Percentiles rank a stretch among this genome's conserved stretches.
These are phyloP conservation scores for Ochromonas danica DNA, from an alignment of 108 stramenopile species.

Conservation along the genomic window DNA sequence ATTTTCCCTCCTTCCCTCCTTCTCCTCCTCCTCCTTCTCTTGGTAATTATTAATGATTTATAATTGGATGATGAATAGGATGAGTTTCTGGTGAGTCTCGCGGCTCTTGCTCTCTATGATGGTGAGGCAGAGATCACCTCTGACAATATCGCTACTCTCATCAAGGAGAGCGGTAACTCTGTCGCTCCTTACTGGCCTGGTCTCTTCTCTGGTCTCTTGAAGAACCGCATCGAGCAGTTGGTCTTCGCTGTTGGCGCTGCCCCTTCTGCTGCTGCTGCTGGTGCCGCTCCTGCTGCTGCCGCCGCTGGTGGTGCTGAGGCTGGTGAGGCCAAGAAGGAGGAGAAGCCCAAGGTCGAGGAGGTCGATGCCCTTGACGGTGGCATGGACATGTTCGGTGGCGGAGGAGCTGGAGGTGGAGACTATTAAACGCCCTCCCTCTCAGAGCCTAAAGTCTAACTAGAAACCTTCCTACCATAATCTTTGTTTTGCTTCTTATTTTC, in stretches of 20 bases:
- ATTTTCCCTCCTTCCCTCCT: too few species aligned
- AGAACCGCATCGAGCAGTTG: background rate
- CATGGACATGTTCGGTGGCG: slow-evolving; percentile 36
- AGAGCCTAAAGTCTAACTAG: background rate
- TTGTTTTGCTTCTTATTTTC: too few species aligned
- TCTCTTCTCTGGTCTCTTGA: slow-evolving; percentile 7
- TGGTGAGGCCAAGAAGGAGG: background rate
- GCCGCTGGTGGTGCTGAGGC: background rate
- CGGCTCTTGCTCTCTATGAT: slow-evolving; percentile 22
- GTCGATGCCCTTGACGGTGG: slow-evolving; percentile 36
- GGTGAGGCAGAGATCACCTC: slow-evolving; percentile 35
- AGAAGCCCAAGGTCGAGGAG: slow-evolving; percentile 29
- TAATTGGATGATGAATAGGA: slow-evolving; percentile 24
- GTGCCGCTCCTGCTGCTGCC: slow-evolving; percentile 19
- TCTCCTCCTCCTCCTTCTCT: too few species aligned
- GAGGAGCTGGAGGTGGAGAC: slow-evolving; percentile 26
- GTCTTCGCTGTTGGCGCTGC: background rate
- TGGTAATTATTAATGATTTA: too few species aligned
- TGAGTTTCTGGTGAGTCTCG: slow-evolving; percentile 12
- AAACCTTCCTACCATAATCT: too few species aligned
- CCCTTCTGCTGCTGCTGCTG: slow-evolving; percentile 22
- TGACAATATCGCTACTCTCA: slow-evolving; percentile 9
- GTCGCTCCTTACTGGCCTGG: slow-evolving; percentile 34
- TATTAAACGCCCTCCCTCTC: slow-evolving; percentile 3
- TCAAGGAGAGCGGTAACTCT: background rate